These are phyloP conservation scores for Fusarium sterilihyphosum DNA, from an alignment of 2,329 filamentous ascomycete species.

Conservation along the genomic window DNA sequence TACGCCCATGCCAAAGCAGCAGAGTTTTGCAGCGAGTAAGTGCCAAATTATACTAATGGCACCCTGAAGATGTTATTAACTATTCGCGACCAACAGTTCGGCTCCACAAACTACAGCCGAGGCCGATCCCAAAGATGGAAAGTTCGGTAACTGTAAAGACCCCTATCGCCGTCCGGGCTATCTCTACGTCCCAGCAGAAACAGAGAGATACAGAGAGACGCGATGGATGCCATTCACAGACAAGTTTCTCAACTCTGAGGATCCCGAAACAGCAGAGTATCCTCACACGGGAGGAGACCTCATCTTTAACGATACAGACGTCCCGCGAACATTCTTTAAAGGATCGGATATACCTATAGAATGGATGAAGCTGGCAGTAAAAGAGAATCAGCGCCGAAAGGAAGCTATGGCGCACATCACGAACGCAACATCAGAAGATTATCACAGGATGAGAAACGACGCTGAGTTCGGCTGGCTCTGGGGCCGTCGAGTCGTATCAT, in stretches of 20 bases:
- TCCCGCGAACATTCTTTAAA: background rate
- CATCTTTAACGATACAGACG: background rate
- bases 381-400: background rate
- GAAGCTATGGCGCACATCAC: background rate
- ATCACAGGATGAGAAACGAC: background rate
- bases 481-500: background rate
- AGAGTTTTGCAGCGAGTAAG: background rate
- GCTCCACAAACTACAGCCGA: background rate
- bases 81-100: background rate
- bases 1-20: background rate
- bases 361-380: background rate
- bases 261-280: background rate
- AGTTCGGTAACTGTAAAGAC: background rate
- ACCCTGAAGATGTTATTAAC: fast-evolving
- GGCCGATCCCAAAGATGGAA: background rate
- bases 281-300: background rate
- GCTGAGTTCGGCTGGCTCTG: background rate
- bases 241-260: background rate
- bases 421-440: background rate
- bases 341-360: background rate
- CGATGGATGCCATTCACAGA: background rate
- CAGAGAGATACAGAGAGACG: background rate
- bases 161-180: background rate
- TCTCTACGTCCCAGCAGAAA: background rate
- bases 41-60: fast-evolving